A percentile compares a stretch with the other conserved stretches of the same genome.
These are phyloP conservation scores for Canariomyces notabilis DNA, from an alignment of 2,329 filamentous ascomycete species.

Conservation along the genomic window DNA sequence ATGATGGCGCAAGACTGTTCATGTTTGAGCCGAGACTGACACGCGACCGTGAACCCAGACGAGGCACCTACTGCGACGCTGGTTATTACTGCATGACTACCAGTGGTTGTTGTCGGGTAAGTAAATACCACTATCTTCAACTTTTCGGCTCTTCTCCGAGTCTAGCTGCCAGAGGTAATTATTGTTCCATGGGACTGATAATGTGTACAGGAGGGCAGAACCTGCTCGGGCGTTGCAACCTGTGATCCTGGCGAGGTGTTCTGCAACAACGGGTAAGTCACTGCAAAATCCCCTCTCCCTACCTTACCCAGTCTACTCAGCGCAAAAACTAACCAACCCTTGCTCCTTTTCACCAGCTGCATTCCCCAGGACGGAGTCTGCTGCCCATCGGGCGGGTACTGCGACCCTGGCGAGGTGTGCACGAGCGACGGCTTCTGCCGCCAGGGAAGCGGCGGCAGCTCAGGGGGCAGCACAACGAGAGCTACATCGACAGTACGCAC, in stretches of 20 bases:
- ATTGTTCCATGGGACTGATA: neutral
- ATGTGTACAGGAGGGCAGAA: neutral
- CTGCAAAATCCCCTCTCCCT: neutral
- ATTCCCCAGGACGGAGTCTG: slow-evolving; percentile 30
- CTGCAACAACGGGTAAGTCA: slow-evolving; percentile 23
- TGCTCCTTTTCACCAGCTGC: slow-evolving; percentile 23
- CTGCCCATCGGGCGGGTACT: slow-evolving; percentile 28
- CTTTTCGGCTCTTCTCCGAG: no score
- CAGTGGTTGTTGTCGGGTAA: slow-evolving; percentile 30
- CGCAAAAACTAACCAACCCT: neutral
- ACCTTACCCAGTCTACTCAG: no score
- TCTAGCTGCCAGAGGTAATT: neutral
- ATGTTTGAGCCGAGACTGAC: no score
- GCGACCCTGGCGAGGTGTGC: slow-evolving; percentile 29
- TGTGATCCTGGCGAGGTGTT: slow-evolving; percentile 12
- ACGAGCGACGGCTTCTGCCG: slow-evolving; percentile 14
- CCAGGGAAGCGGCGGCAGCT: slow-evolving; percentile 3
- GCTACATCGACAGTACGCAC: neutral
- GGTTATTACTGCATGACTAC: slow-evolving; percentile 28
- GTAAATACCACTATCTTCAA: neutral
- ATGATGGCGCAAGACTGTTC: neutral
- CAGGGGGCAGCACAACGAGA: neutral
- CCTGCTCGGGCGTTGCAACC: neutral
- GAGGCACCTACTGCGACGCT: slow-evolving; percentile 29
- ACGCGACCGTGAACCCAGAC: no score